Conservation (phyloP, 108 stramenopile species). For the Heterococcus sp. region DNA sequence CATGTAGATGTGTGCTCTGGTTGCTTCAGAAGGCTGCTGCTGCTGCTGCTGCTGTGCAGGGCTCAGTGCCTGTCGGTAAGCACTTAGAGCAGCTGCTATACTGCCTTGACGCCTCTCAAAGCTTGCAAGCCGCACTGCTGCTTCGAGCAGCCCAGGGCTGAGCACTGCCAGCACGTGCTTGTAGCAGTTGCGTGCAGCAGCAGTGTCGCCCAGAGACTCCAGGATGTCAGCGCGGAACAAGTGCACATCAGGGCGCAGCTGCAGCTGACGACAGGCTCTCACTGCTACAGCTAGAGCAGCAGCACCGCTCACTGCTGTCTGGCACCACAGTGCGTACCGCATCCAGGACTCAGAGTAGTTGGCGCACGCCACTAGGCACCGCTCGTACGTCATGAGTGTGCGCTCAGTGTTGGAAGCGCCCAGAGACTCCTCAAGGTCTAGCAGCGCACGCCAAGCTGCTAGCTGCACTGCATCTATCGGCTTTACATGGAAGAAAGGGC, state of each 20-base stretch:
- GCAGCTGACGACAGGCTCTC: conserved; percentile 15
- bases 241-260: conserved; percentile 16
- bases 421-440: conserved; percentile 33
- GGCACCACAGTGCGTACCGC: conserved; percentile 37
- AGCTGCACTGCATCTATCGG: conserved; percentile 46
- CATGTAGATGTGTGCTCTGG: conserved; percentile 15
- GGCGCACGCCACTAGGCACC: conserved; percentile 42
- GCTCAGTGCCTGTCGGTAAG: conserved; percentile 15
- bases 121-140: conserved; percentile 11
- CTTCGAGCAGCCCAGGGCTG: conserved; percentile 31
- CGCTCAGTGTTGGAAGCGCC: not conserved
- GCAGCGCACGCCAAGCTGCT: conserved; percentile 25
- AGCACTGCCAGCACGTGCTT: conserved; percentile 10
- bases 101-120: conserved; percentile 26
- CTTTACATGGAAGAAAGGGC: conserved; percentile 44
- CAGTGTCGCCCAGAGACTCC: conserved; percentile 19
- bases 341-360: conserved; percentile 31
- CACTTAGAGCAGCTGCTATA: conserved; percentile 7
- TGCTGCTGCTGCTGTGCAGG: not conserved
- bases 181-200: conserved; percentile 12
- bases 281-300: conserved; percentile 9
- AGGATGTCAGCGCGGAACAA: conserved; percentile 20
- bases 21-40: conserved; percentile 14
- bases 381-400: conserved; percentile 26
- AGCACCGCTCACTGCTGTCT: not conserved